Evolutionary conservation across 164 flowering plant species (phyloP).

Genomic region (Umbellularia californica): DNA sequence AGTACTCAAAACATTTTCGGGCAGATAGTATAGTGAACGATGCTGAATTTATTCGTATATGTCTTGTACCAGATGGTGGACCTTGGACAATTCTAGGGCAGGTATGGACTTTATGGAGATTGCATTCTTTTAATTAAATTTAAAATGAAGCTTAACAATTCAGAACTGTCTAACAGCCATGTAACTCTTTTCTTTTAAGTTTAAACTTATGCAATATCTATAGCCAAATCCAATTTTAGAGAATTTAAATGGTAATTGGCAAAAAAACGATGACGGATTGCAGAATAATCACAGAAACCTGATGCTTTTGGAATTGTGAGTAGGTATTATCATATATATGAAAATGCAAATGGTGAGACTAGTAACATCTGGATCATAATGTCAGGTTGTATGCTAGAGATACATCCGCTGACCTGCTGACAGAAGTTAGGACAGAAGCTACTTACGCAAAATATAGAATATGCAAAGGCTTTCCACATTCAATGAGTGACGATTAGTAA

Average conservation of each 20-base stretch:
- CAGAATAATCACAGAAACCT: not conserved
- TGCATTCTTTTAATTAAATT: too few species aligned
- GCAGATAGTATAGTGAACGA: constrained; percentile 96
- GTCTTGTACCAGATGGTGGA: constrained; percentile 68
- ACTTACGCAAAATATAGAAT: too few species aligned
- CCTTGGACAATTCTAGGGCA: constrained; percentile 92
- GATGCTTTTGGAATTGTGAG: not conserved
- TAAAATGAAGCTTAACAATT: not conserved
- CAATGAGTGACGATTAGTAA: too few species aligned
- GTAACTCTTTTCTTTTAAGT: not conserved
- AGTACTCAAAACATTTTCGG: constrained; percentile 79
- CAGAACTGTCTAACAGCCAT: not conserved
- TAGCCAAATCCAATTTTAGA: not conserved
- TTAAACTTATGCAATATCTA: not conserved
- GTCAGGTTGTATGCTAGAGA: not conserved
- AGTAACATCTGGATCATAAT: not conserved
- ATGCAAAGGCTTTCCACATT: too few species aligned
- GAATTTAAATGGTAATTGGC: not conserved
- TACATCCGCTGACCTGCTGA: not conserved
- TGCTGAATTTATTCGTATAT: constrained; percentile 87
- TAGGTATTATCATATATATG: too few species aligned
- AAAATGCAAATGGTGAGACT: not conserved
- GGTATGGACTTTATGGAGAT: constrained; percentile 31
- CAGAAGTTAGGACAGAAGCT: too few species aligned
- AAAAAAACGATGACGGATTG: not conserved